phyloP scores from a whole-genome alignment of 2,329 filamentous ascomycete species.

The Diplodia intermedia region DNA sequence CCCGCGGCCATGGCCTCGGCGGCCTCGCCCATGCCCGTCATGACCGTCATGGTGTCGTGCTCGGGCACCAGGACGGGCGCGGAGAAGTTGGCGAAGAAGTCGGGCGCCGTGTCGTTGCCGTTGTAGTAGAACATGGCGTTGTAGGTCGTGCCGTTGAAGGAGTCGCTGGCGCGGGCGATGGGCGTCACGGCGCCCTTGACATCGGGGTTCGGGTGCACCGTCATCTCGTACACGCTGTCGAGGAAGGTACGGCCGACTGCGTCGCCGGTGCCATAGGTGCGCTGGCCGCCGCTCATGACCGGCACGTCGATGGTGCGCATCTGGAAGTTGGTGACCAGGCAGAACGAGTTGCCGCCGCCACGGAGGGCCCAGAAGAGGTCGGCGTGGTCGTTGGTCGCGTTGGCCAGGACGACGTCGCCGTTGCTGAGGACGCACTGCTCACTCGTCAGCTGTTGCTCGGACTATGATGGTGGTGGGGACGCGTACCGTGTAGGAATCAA shows the following conservation, averaged over 20 bases:
- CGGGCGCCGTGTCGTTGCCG: slow-evolving; percentile 22
- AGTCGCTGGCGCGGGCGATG: slow-evolving; percentile 35
- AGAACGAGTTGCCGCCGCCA: slow-evolving; percentile 47
- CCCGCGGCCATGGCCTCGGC: slow-evolving; percentile 6
- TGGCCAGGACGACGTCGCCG: slow-evolving; percentile 53
- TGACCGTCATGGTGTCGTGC: neutral
- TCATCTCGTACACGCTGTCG: slow-evolving; percentile 35
- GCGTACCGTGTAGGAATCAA: slow-evolving; percentile 57
- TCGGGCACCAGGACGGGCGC: slow-evolving; percentile 1
- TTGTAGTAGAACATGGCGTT: slow-evolving; percentile 38
- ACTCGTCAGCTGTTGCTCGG: neutral
- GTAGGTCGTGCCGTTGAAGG: slow-evolving; percentile 35
- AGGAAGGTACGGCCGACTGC: slow-evolving; percentile 25
- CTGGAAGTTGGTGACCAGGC: slow-evolving; percentile 42
- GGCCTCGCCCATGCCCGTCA: slow-evolving; percentile 10
- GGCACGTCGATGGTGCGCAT: slow-evolving; percentile 33
- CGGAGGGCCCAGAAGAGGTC: slow-evolving; percentile 53
- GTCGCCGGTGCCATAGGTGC: slow-evolving; percentile 33
- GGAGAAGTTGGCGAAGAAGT: slow-evolving; percentile 21
- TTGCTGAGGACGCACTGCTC: slow-evolving; percentile 40
- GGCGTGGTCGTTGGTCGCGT: slow-evolving; percentile 46
- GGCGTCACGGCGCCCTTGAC: slow-evolving; percentile 34
- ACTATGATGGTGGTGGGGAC: neutral
- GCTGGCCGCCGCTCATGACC: slow-evolving; percentile 36
- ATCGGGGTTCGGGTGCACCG: slow-evolving; percentile 30